Base-by-base conservation (phyloP, 257 asterid genomes). In the Coffea canephora region DNA sequence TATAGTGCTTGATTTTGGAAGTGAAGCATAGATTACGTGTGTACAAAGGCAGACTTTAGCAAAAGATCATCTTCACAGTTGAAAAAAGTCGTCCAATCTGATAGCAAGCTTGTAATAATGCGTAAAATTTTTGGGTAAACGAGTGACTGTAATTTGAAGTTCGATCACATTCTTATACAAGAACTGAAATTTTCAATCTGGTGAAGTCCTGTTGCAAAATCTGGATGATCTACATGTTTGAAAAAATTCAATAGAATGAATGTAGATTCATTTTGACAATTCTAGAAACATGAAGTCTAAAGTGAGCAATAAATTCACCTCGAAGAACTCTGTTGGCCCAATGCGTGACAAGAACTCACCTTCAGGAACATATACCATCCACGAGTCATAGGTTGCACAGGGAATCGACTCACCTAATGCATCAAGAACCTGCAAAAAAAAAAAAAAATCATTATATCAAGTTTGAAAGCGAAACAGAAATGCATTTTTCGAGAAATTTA, bases 351-450 rank as follows among this genome's bases (percentile, higher is more conserved):
- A 85, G 88, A 95, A 95, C 80, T 95, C 99, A 69, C 97, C 99
- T 88, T 95, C 99, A 5, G 99, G 99, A 83, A 95, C 74, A 83
- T 87, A 90, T 25, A 95, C 98, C 98, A 90, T 95, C 99, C 99
- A 95, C 14, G 97, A 93, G 86, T 95, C 97, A 75, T 95, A 93
- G 43, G 82, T 83, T 12, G 85, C 87, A 81, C 97, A 91, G 13
- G 94, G 93, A 81, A 92, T 54, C 8, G 97, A 84, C 86, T 95
- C 99, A 25, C 90, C 97, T 86, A 95, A 82, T 64, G 99, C 99
- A 90, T 93, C 98, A 75, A 95, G 94, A 57, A 95, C 97, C 99
- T 95, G 89, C 80, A 0, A 39, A 39, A 39, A 39, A 39, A 39
- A 39, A 78, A 76, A 77, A 41, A 71, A 41, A 61, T 62, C 12